Evolutionary conservation across 2,329 filamentous ascomycete genomes (phyloP).

Genomic region (Annulohypoxylon truncatum): DNA sequence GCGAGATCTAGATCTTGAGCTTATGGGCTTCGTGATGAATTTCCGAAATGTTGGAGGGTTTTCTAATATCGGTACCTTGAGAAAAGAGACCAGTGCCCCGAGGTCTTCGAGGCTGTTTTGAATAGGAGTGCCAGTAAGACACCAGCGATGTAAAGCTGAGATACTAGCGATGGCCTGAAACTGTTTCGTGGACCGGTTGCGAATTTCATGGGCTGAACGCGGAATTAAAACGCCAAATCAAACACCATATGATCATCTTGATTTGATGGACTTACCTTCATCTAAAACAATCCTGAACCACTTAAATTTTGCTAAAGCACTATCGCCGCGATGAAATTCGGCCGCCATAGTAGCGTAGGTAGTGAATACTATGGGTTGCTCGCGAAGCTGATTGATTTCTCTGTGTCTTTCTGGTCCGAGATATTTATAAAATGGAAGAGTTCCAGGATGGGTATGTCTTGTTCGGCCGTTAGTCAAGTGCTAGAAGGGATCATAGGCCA

Average conservation of each 20-base stretch:
- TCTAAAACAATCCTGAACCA: slow-evolving; percentile 40
- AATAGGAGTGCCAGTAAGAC: slow-evolving; percentile 42
- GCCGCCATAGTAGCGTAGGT: slow-evolving; percentile 41
- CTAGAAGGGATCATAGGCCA: neutral
- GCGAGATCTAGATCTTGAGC: neutral
- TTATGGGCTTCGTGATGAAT: slow-evolving; percentile 15
- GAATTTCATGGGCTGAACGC: slow-evolving; percentile 31
- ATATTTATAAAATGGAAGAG: slow-evolving; percentile 36
- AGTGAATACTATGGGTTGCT: slow-evolving; percentile 33
- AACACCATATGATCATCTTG: neutral
- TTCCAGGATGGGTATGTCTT: slow-evolving; percentile 30
- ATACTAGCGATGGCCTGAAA: slow-evolving; percentile 36
- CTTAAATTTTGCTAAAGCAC: slow-evolving; percentile 25
- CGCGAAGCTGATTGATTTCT: slow-evolving; percentile 14
- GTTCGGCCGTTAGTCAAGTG: neutral
- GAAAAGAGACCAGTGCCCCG: slow-evolving; percentile 35
- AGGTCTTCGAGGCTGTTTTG: slow-evolving; percentile 43
- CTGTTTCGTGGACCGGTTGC: slow-evolving; percentile 41
- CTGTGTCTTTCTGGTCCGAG: slow-evolving; percentile 29
- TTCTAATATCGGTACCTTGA: slow-evolving; percentile 37
- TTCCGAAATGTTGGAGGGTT: slow-evolving; percentile 28
- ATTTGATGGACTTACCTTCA: slow-evolving; percentile 35
- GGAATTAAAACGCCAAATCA: neutral
- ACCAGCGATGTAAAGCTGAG: slow-evolving; percentile 30
- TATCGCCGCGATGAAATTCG: slow-evolving; percentile 34